phyloP scores from a whole-genome alignment of 805 yeast genomes.

The Kuraishia hungarica region DNA sequence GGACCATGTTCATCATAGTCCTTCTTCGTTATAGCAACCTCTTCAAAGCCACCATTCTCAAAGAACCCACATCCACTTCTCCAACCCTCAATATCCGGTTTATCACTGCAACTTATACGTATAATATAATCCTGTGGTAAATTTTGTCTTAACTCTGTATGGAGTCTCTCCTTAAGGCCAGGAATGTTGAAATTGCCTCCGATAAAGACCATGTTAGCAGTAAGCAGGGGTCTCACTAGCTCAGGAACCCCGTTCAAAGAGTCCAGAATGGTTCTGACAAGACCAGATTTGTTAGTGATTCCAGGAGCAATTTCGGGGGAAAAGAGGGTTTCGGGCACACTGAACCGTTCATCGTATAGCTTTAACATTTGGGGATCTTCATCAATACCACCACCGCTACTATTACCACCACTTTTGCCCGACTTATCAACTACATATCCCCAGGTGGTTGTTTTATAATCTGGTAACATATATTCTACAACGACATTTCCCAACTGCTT shows the following conservation, averaged over 20 bases:
- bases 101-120: slow-evolving; percentile 28
- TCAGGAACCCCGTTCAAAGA: slow-evolving; percentile 66
- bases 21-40: slow-evolving; percentile 57
- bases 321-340: slow-evolving; percentile 79
- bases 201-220: slow-evolving; percentile 67
- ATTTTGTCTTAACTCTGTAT: slow-evolving; percentile 53
- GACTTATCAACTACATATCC: slow-evolving; percentile 48
- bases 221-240: slow-evolving; percentile 61
- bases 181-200: slow-evolving; percentile 79
- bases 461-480: slow-evolving; percentile 79
- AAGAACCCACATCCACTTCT: slow-evolving; percentile 43
- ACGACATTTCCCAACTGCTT: slow-evolving; percentile 23
- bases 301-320: slow-evolving; percentile 63
- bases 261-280: slow-evolving; percentile 63
- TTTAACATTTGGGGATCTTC: slow-evolving; percentile 56
- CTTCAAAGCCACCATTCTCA: slow-evolving; percentile 33
- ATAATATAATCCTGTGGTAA: slow-evolving; percentile 68
- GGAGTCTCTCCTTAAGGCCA: slow-evolving; percentile 56
- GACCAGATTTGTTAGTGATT: slow-evolving; percentile 71
- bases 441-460: slow-evolving; percentile 67
- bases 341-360: slow-evolving; percentile 78
- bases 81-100: slow-evolving; percentile 27
- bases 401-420: background rate
- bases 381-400: background rate
- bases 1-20: slow-evolving; percentile 87